Evolutionary conservation across 2,329 filamentous ascomycete genomes (phyloP), one percentile per base, ranked within the genome.

Genomic region (Volutella citrinella): DNA sequence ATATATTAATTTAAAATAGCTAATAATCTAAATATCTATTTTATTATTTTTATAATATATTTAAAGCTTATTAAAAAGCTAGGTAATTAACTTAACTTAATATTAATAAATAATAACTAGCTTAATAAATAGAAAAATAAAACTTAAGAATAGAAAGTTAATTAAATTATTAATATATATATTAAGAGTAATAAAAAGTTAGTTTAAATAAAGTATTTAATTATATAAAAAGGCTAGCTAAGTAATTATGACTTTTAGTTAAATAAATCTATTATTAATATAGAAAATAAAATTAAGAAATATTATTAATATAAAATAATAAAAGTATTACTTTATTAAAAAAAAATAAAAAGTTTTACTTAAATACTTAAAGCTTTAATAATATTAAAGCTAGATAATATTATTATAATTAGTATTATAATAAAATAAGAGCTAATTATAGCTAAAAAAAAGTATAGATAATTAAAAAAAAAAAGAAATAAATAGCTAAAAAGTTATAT

Each of bases 361-460:
- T 38, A 25, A 38, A 14, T 34, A 33, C n/a, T n/a, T n/a, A n/a
- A n/a, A n/a, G n/a, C n/a, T n/a, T 38, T 18, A 33, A 22, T 15
- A 15, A 38, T 15, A 26, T 28, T 14, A 32, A 17, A 5, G 19
- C 17, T 11, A 6, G 28, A 12, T 28, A 25, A 24, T 26, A 29
- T 27, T 24, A 8, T 17, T 21, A 20, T 9, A 22, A 12, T 22
- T 9, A 22, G 20, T 22, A 9, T 9, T n/a, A 22, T 22, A 9
- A 22, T 22, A 22, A 9, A 22, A 8, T 22, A 22, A 22, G 12
- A 22, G 8, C 20, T 22, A 22, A 9, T 22, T 22, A 22, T 22
- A 22, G 12, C 12, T 22, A 22, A 22, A 22, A 22, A 12, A 22
- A 12, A 22, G 9, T 22, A 9, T 22, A 22, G 12, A 9, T 9